These are phyloP conservation scores for Microcyclosporella mali DNA, from an alignment of 2,329 filamentous ascomycete species.

Conservation along the genomic window DNA sequence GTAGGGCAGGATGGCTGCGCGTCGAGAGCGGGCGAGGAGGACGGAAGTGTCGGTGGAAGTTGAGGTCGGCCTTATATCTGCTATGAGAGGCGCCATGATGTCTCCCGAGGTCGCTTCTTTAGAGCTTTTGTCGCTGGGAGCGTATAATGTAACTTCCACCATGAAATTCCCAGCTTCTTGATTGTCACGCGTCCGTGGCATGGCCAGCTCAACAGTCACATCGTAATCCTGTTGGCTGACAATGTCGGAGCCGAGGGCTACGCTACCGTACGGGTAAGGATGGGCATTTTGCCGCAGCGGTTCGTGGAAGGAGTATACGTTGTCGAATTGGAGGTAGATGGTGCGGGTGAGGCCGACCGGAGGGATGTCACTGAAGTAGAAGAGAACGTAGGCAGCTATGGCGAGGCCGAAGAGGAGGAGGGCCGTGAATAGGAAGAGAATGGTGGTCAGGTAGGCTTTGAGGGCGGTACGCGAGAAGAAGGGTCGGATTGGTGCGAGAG, in stretches of 20 bases:
- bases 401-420: constrained; percentile 53
- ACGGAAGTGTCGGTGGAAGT: constrained; percentile 18
- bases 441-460: constrained; percentile 57
- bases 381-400: constrained; percentile 56
- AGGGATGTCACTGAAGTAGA: constrained; percentile 65
- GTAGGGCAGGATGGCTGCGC: constrained; percentile 76
- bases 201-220: constrained; percentile 63
- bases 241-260: constrained; percentile 47
- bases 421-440: constrained; percentile 49
- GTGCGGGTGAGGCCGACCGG: constrained; percentile 56
- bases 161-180: constrained; percentile 85
- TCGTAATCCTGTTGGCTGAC: constrained; percentile 77
- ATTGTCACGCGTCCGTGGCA: constrained; percentile 75
- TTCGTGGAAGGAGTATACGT: constrained; percentile 25
- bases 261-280: constrained; percentile 47
- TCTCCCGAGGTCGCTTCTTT: constrained; percentile 2
- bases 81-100: constrained; percentile 14
- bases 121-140: constrained; percentile 26
- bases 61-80: constrained; percentile 13
- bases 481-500: constrained; percentile 49
- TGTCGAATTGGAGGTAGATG: constrained; percentile 62
- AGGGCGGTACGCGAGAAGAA: constrained; percentile 57
- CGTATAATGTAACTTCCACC: constrained; percentile 68
- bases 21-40: constrained; percentile 49
- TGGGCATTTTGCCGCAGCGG: constrained; percentile 8